Percentiles rank a stretch among this genome's conserved stretches.
These are phyloP conservation scores for Acanthamoeba sp. DNA, from an alignment of 208 protist genomes.

Conservation along the genomic window DNA sequence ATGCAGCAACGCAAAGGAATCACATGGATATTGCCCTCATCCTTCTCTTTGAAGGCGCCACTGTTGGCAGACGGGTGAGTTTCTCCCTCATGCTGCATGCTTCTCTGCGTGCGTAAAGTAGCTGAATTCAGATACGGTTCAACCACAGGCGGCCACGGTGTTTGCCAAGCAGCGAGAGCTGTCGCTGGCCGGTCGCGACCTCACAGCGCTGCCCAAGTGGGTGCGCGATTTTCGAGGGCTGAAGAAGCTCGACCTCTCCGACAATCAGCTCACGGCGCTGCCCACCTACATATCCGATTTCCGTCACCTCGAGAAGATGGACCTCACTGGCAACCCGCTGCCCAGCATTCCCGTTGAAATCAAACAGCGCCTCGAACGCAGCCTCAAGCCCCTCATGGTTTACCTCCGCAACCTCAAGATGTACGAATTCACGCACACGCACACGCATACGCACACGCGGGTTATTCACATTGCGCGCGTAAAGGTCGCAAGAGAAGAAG, in stretches of 20 bases:
- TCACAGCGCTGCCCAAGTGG: slow-evolving; percentile 47
- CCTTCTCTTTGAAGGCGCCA: neutral
- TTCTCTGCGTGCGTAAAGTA: too few relatives aligned
- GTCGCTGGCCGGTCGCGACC: slow-evolving; percentile 25
- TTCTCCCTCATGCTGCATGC: too few relatives aligned
- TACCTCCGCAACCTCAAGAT: slow-evolving; percentile 66
- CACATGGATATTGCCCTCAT: neutral
- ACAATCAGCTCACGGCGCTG: slow-evolving; percentile 44
- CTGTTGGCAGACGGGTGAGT: neutral
- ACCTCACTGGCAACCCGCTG: slow-evolving; percentile 42
- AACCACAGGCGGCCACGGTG: neutral
- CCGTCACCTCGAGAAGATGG: slow-evolving; percentile 18
- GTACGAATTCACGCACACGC: slow-evolving; percentile 13
- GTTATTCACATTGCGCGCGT: too few relatives aligned
- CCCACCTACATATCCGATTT: slow-evolving; percentile 60
- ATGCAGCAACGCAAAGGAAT: neutral
- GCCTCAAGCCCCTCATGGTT: slow-evolving; percentile 62
- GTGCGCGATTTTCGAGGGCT: slow-evolving; percentile 5
- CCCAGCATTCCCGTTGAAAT: slow-evolving; percentile 60
- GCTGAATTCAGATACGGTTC: too few relatives aligned
- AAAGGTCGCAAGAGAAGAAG: slow-evolving; percentile 66
- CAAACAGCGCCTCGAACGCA: slow-evolving; percentile 55
- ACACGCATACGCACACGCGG: too few relatives aligned
- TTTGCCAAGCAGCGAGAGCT: neutral
- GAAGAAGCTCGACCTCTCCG: slow-evolving; percentile 40